phyloP scores from a whole-genome alignment of 495 filamentous ascomycete genomes.

The Annulohypoxylon moriforme region DNA sequence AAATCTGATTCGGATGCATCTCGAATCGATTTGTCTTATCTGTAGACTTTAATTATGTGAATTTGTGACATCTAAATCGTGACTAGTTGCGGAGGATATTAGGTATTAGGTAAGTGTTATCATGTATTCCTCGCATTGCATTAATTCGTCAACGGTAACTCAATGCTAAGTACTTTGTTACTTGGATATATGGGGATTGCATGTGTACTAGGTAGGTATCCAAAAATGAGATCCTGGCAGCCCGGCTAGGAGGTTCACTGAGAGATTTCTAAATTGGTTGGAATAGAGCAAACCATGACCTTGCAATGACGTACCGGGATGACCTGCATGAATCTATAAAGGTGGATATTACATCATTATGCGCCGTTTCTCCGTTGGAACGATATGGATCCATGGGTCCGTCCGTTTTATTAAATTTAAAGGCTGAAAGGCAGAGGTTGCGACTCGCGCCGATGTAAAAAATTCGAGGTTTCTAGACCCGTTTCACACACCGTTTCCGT shows the following conservation, averaged over 20 bases:
- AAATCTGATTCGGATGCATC: constrained; percentile 8
- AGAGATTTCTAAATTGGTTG: neutral
- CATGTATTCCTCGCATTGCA: neutral
- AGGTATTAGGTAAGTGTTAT: neutral
- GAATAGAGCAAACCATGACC: neutral
- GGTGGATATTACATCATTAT: constrained; percentile 15
- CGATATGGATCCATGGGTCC: neutral
- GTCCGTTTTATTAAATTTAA: neutral
- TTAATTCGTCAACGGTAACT: too few species aligned
- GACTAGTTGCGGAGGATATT: neutral
- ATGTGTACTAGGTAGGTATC: neutral
- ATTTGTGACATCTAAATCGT: neutral
- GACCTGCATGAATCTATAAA: constrained; percentile 18
- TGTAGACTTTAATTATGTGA: neutral
- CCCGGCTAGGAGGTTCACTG: neutral
- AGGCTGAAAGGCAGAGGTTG: neutral
- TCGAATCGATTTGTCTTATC: neutral
- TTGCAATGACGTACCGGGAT: constrained; percentile 31
- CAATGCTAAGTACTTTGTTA: neutral
- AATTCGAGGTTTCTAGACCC: neutral
- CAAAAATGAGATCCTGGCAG: neutral
- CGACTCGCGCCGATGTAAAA: too few species aligned
- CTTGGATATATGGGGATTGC: neutral
- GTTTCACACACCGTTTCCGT: constrained; percentile 3
- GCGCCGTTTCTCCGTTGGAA: neutral